phyloP scores from a whole-genome alignment of 768 basidiomycete species.

The Termitomyces bulborhizus region DNA sequence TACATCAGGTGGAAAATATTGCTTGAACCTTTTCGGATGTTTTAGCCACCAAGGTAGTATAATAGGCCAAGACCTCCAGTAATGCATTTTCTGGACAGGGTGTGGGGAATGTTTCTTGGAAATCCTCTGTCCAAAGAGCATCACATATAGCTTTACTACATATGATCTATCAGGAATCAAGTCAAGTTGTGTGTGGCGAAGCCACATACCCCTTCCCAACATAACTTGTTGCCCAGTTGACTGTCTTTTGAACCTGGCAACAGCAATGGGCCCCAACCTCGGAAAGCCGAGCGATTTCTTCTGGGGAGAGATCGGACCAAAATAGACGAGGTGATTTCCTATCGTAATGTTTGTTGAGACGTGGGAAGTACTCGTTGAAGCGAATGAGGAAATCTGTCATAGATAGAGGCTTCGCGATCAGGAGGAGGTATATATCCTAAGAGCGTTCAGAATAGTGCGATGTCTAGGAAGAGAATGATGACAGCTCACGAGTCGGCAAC shows the following conservation, averaged over 20 bases:
- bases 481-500: slow-evolving; percentile 23
- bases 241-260: slow-evolving; percentile 12
- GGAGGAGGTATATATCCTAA: slow-evolving; percentile 30
- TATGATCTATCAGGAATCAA: background rate
- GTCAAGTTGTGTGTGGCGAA: background rate
- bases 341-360: slow-evolving; percentile 17
- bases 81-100: slow-evolving; percentile 12
- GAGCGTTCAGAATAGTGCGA: background rate
- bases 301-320: slow-evolving; percentile 18
- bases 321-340: slow-evolving; percentile 19
- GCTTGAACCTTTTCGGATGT: slow-evolving; percentile 15
- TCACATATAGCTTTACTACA: slow-evolving; percentile 16
- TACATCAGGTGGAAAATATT: slow-evolving; percentile 8
- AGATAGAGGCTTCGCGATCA: slow-evolving; percentile 20
- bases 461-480: background rate
- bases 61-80: slow-evolving; percentile 17
- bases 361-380: slow-evolving; percentile 36
- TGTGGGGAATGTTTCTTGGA: slow-evolving; percentile 11
- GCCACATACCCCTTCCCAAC: slow-evolving; percentile 11
- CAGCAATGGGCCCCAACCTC: slow-evolving; percentile 13
- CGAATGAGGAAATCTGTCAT: slow-evolving; percentile 29
- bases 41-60: slow-evolving; percentile 16
- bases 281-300: slow-evolving; percentile 16
- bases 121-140: slow-evolving; percentile 16
- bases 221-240: slow-evolving; percentile 17